phyloP scores from a whole-genome alignment of 345 rosid genomes.

The Eucalyptus fibrosa region DNA sequence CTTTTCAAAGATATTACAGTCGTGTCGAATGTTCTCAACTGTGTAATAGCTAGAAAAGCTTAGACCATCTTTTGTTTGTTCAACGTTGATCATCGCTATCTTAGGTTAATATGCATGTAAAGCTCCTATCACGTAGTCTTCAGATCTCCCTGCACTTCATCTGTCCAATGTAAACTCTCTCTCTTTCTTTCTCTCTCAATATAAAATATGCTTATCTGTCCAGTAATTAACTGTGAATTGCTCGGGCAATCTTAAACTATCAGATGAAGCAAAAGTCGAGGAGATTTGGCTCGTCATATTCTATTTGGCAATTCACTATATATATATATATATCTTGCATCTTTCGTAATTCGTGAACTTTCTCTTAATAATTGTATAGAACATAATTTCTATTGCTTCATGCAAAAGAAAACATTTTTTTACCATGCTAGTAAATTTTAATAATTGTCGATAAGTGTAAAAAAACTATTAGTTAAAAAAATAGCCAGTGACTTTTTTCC shows the following conservation, averaged over 20 bases:
- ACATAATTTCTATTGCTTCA: neutral
- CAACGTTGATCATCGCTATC: neutral
- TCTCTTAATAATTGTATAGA: too few species aligned
- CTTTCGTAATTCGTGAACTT: too few species aligned
- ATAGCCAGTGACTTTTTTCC: neutral
- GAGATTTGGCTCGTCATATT: neutral
- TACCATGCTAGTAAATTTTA: neutral
- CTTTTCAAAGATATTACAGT: neutral
- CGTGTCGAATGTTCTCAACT: neutral
- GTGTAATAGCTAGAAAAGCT: neutral
- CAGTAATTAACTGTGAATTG: neutral
- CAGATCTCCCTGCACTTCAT: neutral
- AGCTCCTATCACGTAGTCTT: neutral
- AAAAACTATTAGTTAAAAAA: neutral
- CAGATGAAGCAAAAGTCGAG: neutral
- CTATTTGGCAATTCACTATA: neutral
- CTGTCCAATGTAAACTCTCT: neutral
- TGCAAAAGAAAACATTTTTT: neutral
- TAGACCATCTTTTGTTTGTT: neutral
- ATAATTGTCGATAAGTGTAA: neutral
- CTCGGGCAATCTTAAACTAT: neutral
- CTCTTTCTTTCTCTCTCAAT: neutral
- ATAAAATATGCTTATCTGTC: neutral
- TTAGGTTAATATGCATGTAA: neutral
- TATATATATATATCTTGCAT: neutral